phyloP scores from a whole-genome alignment of 2,329 filamentous ascomycete genomes.

The Aspergillus sojae region DNA sequence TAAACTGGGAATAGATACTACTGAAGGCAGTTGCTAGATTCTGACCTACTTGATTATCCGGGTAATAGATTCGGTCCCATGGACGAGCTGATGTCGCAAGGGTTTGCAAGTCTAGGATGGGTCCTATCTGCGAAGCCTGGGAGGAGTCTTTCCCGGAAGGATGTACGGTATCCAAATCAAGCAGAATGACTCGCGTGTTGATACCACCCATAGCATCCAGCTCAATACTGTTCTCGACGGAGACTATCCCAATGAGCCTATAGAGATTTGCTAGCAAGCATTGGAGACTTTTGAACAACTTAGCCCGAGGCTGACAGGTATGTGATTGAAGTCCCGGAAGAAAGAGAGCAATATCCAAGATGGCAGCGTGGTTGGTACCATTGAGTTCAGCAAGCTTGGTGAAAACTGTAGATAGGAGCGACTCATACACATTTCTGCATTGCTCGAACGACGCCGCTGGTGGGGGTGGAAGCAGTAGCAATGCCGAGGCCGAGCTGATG shows the following conservation, averaged over 20 bases:
- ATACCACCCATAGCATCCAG: conserved; percentile 70
- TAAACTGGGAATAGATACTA: conserved; percentile 26
- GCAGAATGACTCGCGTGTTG: conserved; percentile 72
- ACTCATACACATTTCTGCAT: conserved; percentile 63
- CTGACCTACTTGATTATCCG: conserved; percentile 30
- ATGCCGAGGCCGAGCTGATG: conserved; percentile 32
- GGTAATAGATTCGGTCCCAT: conserved; percentile 37
- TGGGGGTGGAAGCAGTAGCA: conserved; percentile 67
- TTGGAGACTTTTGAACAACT: conserved; percentile 70
- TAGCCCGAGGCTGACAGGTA: conserved; percentile 53
- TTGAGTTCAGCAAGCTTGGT: conserved; percentile 47
- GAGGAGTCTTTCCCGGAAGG: conserved; percentile 19
- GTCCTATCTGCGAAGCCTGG: conserved; percentile 42
- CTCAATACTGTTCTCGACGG: conserved; percentile 64
- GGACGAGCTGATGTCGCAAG: conserved; percentile 45
- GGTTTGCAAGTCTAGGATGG: conserved; percentile 53
- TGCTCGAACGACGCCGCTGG: conserved; percentile 54
- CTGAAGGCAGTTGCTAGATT: conserved; percentile 38
- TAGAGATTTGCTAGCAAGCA: conserved; percentile 76
- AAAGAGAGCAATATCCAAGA: conserved; percentile 64
- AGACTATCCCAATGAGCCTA: conserved; percentile 73
- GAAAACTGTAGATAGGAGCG: conserved; percentile 60
- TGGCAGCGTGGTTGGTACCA: conserved; percentile 34
- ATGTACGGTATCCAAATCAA: conserved; percentile 60
- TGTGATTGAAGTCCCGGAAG: conserved; percentile 62